Conservation (phyloP, 805 yeast genomes). For the Priceomyces fermenticarens region DNA sequence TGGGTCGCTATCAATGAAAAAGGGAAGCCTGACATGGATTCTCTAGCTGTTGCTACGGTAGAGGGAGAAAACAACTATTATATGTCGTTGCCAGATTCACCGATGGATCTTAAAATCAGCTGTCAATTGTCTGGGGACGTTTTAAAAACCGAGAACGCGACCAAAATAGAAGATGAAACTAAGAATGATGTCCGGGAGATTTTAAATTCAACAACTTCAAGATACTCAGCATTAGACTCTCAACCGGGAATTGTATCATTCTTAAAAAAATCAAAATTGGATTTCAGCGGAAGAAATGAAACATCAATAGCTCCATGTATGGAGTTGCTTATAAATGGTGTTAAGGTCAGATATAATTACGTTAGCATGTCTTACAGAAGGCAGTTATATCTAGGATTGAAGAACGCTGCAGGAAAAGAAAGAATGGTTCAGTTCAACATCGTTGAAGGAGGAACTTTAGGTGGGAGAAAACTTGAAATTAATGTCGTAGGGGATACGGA, state of each 20-base stretch:
- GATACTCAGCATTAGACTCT: slow-evolving; percentile 23
- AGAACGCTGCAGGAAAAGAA: slow-evolving; percentile 21
- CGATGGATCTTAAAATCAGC: slow-evolving; percentile 45
- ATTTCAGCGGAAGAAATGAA: slow-evolving; percentile 35
- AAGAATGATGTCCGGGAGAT: slow-evolving; percentile 7
- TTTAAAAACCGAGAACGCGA: slow-evolving; percentile 11
- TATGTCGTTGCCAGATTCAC: slow-evolving; percentile 39
- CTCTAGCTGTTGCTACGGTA: slow-evolving; percentile 41
- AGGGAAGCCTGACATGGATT: slow-evolving; percentile 34
- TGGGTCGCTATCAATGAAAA: slow-evolving; percentile 45
- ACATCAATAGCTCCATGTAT: slow-evolving; percentile 38
- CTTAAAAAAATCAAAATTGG: slow-evolving; percentile 32
- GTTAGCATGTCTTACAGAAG: slow-evolving; percentile 42
- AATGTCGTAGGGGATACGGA: slow-evolving; percentile 40
- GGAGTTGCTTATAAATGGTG: slow-evolving; percentile 35
- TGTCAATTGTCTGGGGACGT: slow-evolving; percentile 36
- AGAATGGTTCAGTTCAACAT: slow-evolving; percentile 39
- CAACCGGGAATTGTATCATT: slow-evolving; percentile 46
- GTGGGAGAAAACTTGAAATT: slow-evolving; percentile 52
- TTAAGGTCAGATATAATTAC: slow-evolving; percentile 42
- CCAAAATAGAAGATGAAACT: slow-evolving; percentile 1
- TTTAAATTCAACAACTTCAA: slow-evolving; percentile 17
- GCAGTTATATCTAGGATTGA: slow-evolving; percentile 41
- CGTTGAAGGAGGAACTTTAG: slow-evolving; percentile 57
- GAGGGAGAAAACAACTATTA: slow-evolving; percentile 43